Conservation (phyloP, 305 asterid genomes). For the Solanum hybrid region DNA sequence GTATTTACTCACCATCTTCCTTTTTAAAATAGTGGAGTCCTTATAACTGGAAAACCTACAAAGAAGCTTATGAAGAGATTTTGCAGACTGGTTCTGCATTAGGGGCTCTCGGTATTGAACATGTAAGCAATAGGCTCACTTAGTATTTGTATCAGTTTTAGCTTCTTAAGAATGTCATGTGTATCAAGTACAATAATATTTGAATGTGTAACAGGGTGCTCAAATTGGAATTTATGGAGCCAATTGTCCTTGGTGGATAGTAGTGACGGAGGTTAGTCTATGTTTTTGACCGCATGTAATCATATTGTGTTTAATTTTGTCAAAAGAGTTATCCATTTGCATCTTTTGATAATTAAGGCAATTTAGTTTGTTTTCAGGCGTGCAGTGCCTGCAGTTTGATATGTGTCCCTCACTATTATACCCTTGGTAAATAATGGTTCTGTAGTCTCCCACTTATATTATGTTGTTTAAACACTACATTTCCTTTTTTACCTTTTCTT, state of each 20-base stretch:
- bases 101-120: constrained; percentile 47
- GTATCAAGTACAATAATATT: neutral
- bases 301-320: neutral
- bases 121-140: constrained; percentile 34
- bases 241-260: constrained; percentile 89
- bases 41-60: constrained; percentile 73
- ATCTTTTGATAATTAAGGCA: neutral
- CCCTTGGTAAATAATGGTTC: too few species aligned
- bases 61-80: constrained; percentile 58
- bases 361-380: constrained; percentile 35
- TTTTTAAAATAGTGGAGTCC: constrained; percentile 60
- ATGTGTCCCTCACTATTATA: constrained; percentile 81
- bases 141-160: neutral
- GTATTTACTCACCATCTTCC: neutral
- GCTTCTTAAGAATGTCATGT: neutral
- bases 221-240: constrained; percentile 76
- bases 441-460: too few species aligned
- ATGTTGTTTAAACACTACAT: too few species aligned
- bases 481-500: too few species aligned
- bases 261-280: constrained; percentile 67
- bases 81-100: constrained; percentile 64
- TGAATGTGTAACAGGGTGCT: constrained; percentile 39
- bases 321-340: neutral
- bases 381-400: constrained; percentile 67
- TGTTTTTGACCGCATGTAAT: neutral